Percentiles rank a stretch among this genome's conserved stretches.
Conservation (phyloP, 1,284 basidiomycete species). For the Coriolopsis trogii region DNA sequence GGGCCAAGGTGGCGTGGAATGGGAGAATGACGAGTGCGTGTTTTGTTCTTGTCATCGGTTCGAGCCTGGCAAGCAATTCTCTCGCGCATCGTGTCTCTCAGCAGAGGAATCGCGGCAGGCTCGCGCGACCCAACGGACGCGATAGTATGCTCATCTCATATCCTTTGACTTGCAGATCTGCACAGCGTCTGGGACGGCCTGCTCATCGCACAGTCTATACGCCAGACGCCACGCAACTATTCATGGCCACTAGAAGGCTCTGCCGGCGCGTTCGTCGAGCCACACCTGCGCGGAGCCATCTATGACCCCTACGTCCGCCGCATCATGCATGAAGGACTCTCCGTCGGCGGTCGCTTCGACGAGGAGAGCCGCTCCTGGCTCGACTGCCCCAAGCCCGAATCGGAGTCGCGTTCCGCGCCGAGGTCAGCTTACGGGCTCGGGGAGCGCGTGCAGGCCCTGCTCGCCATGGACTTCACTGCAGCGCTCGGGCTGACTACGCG, state of each 20-base stretch:
- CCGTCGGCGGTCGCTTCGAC: constrained; percentile 56
- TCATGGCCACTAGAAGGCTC: constrained; percentile 56
- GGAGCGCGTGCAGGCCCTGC: constrained; percentile 14
- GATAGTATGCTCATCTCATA: too few species aligned
- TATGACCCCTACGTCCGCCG: constrained; percentile 90
- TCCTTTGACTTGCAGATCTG: constrained; percentile 69
- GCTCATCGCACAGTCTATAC: constrained; percentile 82
- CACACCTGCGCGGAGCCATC: constrained; percentile 74
- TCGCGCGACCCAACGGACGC: too few species aligned
- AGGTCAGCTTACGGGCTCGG: constrained; percentile 11
- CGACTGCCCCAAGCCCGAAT: constrained; percentile 51
- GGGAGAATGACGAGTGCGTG: constrained; percentile 65
- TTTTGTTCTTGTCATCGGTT: neutral
- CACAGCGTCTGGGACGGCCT: constrained; percentile 87
- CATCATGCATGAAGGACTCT: constrained; percentile 83
- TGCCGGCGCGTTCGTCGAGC: constrained; percentile 62
- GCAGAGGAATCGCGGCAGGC: too few species aligned
- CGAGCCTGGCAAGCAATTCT: neutral
- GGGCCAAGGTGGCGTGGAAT: constrained; percentile 71
- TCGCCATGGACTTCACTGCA: constrained; percentile 13
- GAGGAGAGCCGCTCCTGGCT: constrained; percentile 66
- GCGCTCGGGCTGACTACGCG: constrained; percentile 20
- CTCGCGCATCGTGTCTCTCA: neutral
- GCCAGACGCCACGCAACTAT: constrained; percentile 77
- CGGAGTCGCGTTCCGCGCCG: neutral